A percentile compares a stretch with the other conserved stretches of the same genome.
Evolutionary conservation across 2,329 filamentous ascomycete species (phyloP).

Genomic region (Hypoxylon sp.): DNA sequence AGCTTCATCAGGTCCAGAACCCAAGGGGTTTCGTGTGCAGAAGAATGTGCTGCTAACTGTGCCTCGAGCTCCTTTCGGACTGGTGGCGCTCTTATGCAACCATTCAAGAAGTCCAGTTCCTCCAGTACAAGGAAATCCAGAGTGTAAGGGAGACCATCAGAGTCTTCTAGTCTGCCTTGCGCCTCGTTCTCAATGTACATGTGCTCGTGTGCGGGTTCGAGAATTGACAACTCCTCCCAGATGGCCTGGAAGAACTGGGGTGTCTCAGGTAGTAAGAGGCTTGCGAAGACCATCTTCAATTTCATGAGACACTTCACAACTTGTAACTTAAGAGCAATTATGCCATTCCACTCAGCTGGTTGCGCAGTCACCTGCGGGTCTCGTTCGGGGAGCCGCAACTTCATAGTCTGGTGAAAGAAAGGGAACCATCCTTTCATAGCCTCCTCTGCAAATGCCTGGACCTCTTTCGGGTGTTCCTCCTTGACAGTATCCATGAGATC

Average conservation of each 20-base stretch:
- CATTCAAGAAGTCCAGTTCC: conserved; percentile 94
- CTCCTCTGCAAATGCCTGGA: conserved; percentile 91
- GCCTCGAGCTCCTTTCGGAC: conserved; percentile 91
- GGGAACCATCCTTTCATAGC: conserved; percentile 87
- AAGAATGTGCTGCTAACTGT: conserved; percentile 75
- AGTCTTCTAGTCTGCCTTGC: conserved; percentile 90
- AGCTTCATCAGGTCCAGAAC: conserved; percentile 89
- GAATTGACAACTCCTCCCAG: conserved; percentile 86
- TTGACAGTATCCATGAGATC: conserved; percentile 97
- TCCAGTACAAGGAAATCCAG: conserved; percentile 94
- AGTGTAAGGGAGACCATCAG: conserved; percentile 92
- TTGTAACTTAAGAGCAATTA: conserved; percentile 90
- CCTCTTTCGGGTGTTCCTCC: conserved; percentile 88
- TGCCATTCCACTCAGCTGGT: conserved; percentile 81
- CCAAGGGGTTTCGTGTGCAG: conserved; percentile 79
- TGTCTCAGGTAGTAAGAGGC: conserved; percentile 85
- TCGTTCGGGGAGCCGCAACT: conserved; percentile 79
- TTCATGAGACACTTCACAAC: conserved; percentile 95
- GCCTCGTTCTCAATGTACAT: conserved; percentile 89
- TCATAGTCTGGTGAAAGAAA: conserved; percentile 86
- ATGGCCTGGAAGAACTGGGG: conserved; percentile 86
- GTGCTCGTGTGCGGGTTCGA: conserved; percentile 81
- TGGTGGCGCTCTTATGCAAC: conserved; percentile 87
- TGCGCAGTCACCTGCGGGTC: conserved; percentile 67
- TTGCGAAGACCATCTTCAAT: conserved; percentile 86